These are phyloP conservation scores for Pneumocystis jirovecii DNA, from an alignment of 1,139 yeast genomes.

Conservation along the genomic window DNA sequence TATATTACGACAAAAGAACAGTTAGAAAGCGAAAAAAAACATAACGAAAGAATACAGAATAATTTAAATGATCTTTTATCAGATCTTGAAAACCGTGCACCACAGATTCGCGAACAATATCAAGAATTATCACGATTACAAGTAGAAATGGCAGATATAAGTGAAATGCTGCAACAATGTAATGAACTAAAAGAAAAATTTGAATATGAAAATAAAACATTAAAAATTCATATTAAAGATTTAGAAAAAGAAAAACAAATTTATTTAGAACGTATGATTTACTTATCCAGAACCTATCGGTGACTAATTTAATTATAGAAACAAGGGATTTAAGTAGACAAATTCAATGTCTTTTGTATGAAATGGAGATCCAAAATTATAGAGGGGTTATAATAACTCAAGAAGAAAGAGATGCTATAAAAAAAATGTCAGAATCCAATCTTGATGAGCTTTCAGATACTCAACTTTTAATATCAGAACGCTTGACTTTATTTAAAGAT, in stretches of 20 bases:
- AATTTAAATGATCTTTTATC: conserved; percentile 57
- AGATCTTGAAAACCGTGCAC: conserved; percentile 71
- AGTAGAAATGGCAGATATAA: conserved; percentile 37
- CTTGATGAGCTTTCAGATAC: conserved; percentile 42
- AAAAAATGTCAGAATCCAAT: conserved; percentile 24
- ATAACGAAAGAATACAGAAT: conserved; percentile 52
- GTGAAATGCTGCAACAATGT: conserved; percentile 33
- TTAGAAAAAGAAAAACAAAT: conserved; percentile 4
- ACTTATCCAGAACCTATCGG: background rate
- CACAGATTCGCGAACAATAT: conserved; percentile 55
- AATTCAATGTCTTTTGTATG: conserved; percentile 55
- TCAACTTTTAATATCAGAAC: conserved; percentile 52
- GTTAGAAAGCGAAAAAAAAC: conserved; percentile 51
- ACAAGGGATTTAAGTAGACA: conserved; percentile 67
- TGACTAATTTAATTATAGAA: conserved; percentile 28
- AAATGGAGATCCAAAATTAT: conserved; percentile 42
- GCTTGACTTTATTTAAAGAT: conserved; percentile 55
- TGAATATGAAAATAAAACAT: conserved; percentile 23
- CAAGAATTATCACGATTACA: conserved; percentile 38
- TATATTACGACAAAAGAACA: conserved; percentile 47
- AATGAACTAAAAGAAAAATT: conserved; percentile 23
- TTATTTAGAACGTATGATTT: conserved; percentile 18
- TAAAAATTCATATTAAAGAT: conserved; percentile 18
- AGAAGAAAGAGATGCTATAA: conserved; percentile 41
- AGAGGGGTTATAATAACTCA: conserved; percentile 41